Evolutionary conservation across 192 early-diverging fungal genomes (phyloP).

Genomic region (Spizellomyces sp.): DNA sequence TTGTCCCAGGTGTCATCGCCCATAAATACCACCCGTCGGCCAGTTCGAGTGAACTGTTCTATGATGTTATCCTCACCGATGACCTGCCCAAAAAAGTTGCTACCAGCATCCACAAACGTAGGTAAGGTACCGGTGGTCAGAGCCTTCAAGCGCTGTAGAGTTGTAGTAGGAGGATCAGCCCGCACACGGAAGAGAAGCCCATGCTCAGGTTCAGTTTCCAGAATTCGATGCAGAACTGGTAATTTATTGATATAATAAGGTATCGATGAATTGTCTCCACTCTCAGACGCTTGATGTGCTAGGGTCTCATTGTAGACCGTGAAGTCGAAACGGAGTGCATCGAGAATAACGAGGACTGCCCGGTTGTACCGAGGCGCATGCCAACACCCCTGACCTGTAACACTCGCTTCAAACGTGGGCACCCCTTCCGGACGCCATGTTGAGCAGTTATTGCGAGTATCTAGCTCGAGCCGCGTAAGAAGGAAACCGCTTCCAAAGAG

Average conservation of each 20-base stretch:
- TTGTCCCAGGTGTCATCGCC: slow-evolving; percentile 96
- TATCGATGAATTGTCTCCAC: slow-evolving; percentile 7
- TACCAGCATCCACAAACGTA: slow-evolving; percentile 62
- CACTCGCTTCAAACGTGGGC: neutral
- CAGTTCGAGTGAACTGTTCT: slow-evolving; percentile 34
- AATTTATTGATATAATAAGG: slow-evolving; percentile 48
- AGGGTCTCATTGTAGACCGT: slow-evolving; percentile 31
- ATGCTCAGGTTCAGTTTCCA: slow-evolving; percentile 31
- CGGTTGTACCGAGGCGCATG: slow-evolving; percentile 34
- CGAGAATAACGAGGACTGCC: slow-evolving; percentile 49
- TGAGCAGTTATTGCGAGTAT: slow-evolving; percentile 20
- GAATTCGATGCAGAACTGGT: slow-evolving; percentile 36
- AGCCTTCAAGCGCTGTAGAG: slow-evolving; percentile 63
- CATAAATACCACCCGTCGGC: slow-evolving; percentile 61
- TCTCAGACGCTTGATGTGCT: neutral
- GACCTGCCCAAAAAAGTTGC: slow-evolving; percentile 56
- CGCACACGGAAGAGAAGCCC: slow-evolving; percentile 46
- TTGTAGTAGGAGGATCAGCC: slow-evolving; percentile 66
- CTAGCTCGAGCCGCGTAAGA: slow-evolving; percentile 45
- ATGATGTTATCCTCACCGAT: slow-evolving; percentile 61
- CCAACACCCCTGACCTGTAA: slow-evolving; percentile 20
- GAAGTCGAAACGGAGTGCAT: slow-evolving; percentile 63
- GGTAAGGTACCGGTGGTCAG: slow-evolving; percentile 63
- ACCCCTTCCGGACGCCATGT: neutral
- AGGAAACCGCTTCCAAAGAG: slow-evolving; percentile 40